Percentiles rank a stretch among this genome's conserved stretches.
Evolutionary conservation across 768 basidiomycete species (phyloP).

Genomic region (Mycena belliarum): DNA sequence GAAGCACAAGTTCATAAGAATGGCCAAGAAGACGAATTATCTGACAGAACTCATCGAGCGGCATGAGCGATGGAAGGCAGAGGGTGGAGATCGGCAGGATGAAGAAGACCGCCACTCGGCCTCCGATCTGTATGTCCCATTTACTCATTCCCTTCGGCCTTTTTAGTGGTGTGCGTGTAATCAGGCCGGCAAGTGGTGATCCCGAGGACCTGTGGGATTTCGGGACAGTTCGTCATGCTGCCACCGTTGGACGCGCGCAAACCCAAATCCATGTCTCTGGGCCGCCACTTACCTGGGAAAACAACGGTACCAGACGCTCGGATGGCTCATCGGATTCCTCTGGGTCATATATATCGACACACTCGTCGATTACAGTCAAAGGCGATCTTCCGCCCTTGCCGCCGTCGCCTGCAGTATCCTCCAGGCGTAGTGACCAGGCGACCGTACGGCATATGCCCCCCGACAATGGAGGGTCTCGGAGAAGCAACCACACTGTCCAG

Average conservation of each 20-base stretch:
- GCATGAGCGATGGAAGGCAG: constrained; percentile 89
- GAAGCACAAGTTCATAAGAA: constrained; percentile 93
- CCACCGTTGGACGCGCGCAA: constrained; percentile 68
- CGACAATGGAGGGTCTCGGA: constrained; percentile 26
- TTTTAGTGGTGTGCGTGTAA: constrained; percentile 1
- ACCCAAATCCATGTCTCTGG: constrained; percentile 62
- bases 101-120: constrained; percentile 66
- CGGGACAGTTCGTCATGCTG: constrained; percentile 86
- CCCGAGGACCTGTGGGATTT: constrained; percentile 95
- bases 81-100: constrained; percentile 76
- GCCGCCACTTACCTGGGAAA: constrained; percentile 79
- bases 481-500: constrained; percentile 33
- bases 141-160: background rate
- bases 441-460: constrained; percentile 64
- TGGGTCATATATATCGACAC: constrained; percentile 35
- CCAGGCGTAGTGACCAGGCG: constrained; percentile 53
- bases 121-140: constrained; percentile 66
- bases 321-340: constrained; percentile 40
- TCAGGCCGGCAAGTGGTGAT: constrained; percentile 56
- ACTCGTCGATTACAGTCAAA: constrained; percentile 53
- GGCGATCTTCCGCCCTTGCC: constrained; percentile 65
- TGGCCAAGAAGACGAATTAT: constrained; percentile 93
- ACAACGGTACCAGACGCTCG: constrained; percentile 55
- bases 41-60: constrained; percentile 95
- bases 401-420: constrained; percentile 36